phyloP scores from a whole-genome alignment of 305 asterid species.

The Fraxinus nigra region DNA sequence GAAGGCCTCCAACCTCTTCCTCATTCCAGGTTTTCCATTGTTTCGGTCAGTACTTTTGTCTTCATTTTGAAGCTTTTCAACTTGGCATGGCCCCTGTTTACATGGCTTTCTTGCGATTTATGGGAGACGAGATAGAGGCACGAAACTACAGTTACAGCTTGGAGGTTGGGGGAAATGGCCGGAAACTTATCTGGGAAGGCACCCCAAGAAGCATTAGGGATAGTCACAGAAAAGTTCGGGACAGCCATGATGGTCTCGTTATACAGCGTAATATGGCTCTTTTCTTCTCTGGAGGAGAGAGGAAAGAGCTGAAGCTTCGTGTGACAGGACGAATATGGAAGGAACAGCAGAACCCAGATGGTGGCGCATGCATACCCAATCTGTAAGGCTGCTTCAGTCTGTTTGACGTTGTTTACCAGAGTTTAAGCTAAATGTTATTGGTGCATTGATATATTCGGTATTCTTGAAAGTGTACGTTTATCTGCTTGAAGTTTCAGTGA shows the following conservation, averaged over 20 bases:
- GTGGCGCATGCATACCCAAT: conserved; percentile 73
- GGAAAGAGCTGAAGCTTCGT: conserved; percentile 79
- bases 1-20: not conserved
- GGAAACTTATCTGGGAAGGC: conserved; percentile 84
- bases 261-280: conserved; percentile 84
- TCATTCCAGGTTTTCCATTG: conserved; percentile 69
- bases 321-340: conserved; percentile 84
- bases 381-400: conserved; percentile 30
- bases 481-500: conserved; percentile 8
- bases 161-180: conserved; percentile 83
- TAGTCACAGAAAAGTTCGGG: conserved; percentile 75
- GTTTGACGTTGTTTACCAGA: not conserved
- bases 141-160: conserved; percentile 74
- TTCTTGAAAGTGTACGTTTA: conserved; percentile 26
- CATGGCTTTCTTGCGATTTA: conserved; percentile 81
- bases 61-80: conserved; percentile 82
- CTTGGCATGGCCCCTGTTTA: conserved; percentile 82
- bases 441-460: conserved; percentile 6
- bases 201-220: conserved; percentile 87
- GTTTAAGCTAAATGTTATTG: conserved; percentile 12
- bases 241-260: conserved; percentile 78
- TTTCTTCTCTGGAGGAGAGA: conserved; percentile 76
- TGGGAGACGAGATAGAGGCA: conserved; percentile 85
- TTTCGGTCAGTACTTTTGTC: conserved; percentile 77
- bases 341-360: conserved; percentile 68